These are phyloP conservation scores for Talaromyces rugulosus DNA, from an alignment of 2,329 filamentous ascomycete genomes.

Conservation along the genomic window DNA sequence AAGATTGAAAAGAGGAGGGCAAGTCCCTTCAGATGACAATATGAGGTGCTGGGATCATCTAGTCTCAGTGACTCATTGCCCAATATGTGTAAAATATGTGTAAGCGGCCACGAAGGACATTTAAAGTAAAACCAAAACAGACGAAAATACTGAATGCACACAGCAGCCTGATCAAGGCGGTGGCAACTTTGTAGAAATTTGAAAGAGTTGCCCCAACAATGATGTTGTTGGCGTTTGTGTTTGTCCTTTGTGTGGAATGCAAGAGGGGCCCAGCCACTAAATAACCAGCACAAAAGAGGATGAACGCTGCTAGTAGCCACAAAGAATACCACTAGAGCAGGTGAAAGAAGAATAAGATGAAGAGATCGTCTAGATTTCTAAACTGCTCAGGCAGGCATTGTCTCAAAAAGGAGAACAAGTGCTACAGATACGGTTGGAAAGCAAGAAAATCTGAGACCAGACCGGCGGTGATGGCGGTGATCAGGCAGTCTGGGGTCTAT, in stretches of 20 bases:
- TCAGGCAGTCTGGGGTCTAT: not conserved
- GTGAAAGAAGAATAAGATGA: not conserved
- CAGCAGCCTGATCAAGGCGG: not conserved
- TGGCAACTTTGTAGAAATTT: not conserved
- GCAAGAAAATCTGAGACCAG: not conserved
- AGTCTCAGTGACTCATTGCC: not conserved
- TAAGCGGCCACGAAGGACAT: not conserved
- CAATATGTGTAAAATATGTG: not conserved
- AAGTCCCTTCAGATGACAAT: not conserved
- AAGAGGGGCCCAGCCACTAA: not conserved
- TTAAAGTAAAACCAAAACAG: not conserved
- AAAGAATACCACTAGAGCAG: not conserved
- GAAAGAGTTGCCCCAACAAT: not conserved
- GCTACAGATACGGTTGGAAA: not conserved
- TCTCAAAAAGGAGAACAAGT: not conserved
- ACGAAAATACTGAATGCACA: not conserved
- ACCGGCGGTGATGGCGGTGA: not conserved
- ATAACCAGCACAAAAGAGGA: not conserved
- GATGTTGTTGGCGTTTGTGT: not conserved
- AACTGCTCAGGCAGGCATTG: not conserved
- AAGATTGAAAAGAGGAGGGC: not conserved
- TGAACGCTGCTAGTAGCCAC: not conserved
- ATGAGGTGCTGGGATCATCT: not conserved
- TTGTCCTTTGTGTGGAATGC: not conserved
- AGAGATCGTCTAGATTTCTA: not conserved